Evolutionary conservation across 345 rosid genomes (phyloP), one percentile per base, ranked within the genome.

Genomic region (Salix purpurea): DNA sequence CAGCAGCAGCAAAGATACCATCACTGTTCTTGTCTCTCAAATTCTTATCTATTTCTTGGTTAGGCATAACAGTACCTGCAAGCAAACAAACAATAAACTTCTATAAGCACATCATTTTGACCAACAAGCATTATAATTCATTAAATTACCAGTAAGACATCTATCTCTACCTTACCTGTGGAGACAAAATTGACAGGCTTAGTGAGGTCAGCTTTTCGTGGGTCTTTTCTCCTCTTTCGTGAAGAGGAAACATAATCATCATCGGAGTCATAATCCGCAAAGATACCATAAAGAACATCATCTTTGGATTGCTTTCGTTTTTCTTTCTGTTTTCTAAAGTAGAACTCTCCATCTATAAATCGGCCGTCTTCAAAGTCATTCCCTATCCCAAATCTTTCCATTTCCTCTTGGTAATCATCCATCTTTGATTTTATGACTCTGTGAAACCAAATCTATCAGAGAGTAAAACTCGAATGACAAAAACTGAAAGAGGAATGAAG

Each of bases 401-500:
- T 91, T 77, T 90, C 95, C 79, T 92, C 97, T 76, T 91, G 95
- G 64, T 90, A 80, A 46, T 92, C 97, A 37, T 94, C 97, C 98
- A 91, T 91, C 66, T 81, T 83, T n/a, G n/a, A 7, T 19, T 54
- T 54, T 54, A 54, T 54, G 24, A 19, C 61, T 21, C 23, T 21
- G 12, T n/a, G 10, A 54, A 21, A 54, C 61, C 26, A 9, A 54
- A n/a, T 21, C 61, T 54, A 54, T 54, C 26, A 46, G 44, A 40
- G 44, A 40, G 11, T 40, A 40, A 40, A 10, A 40, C 9, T 40
- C 44, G 14, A 40, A 40, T 40, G 44, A 34, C 37, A 19, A 50
- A 50, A 50, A 18, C n/a, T 14, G 2, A 50, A 50, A 50, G 19
- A 54, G 60, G 24, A 54, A 21, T 7, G 60, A 8, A 54, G 4